Evolutionary conservation across 2,329 filamentous ascomycete genomes (phyloP), one percentile per base, ranked within the genome.

Genomic region (Fusarium solani-melongenae): DNA sequence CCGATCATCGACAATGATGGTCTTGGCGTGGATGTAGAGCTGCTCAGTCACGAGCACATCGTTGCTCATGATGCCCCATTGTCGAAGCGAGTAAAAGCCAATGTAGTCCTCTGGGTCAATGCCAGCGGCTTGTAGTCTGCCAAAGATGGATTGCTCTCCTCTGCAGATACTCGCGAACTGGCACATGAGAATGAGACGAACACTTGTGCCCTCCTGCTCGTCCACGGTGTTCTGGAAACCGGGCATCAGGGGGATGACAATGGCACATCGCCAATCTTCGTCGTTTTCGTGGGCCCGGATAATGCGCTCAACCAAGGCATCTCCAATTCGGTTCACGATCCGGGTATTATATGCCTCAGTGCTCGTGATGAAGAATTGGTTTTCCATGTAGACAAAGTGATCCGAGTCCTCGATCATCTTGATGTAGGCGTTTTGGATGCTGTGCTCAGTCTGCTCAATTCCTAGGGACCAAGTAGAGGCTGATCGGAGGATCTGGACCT

Each of bases 361-460:
- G 75, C 94, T 97, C 38, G 94, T 97, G 81, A 99, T 93, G 85
- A 97, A 99, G 84, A 98, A 99, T 80, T 99, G 96, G 80, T 99
- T 99, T 82, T 99, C 96, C 74, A 98, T 98, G 83, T 99, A 98
- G 60, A 98, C 94, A 78, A 98, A 98, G 81, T 98, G 96, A 56
- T 99, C 94, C 2, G 95, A 98, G 73, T 96, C 93, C 74, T 96
- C 92, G 76, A 99, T 99, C 86, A 97, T 91, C 81, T 97, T 96
- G 75, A 97, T 89, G 79, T 98, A 98, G 5, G 96, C 96, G 72
- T 93, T 96, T 88, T 97, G 95, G 80, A 99, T 98, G 80, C 96
- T 98, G 82, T 95, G 92, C 81, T 99, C 96, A 1, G 92, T 93
- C 67, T 94, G 90, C 64, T 94, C 93, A 15, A 95, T 95, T 17